Evolutionary conservation across 305 asterid genomes (phyloP).

Genomic region (Striga hermonthica): DNA sequence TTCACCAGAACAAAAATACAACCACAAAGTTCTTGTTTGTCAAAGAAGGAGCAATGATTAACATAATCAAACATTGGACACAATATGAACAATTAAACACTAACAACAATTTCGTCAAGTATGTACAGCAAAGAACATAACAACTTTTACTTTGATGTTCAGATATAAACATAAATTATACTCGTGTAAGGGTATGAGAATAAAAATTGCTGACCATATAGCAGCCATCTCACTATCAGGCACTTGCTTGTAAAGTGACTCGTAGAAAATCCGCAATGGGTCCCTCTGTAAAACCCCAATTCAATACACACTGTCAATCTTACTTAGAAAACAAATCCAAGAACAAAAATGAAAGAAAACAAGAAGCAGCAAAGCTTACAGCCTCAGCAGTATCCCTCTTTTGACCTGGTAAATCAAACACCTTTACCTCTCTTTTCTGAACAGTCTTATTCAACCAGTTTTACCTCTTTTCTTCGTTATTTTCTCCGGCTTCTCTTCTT

Average conservation of each 20-base stretch:
- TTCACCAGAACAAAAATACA: too few relatives aligned
- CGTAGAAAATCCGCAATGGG: slow-evolving; percentile 78
- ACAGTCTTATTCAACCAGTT: slow-evolving; percentile 32
- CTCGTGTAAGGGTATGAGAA: too few relatives aligned
- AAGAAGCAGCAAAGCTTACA: slow-evolving; percentile 37
- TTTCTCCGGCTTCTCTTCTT: slow-evolving; percentile 39
- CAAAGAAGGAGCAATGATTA: too few relatives aligned
- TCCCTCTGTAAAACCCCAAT: slow-evolving; percentile 55
- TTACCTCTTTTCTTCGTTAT: slow-evolving; percentile 46
- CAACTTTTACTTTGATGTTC: not conserved
- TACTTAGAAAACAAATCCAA: too few relatives aligned
- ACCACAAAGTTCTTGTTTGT: too few relatives aligned
- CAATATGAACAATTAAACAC: too few relatives aligned
- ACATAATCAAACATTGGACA: too few relatives aligned
- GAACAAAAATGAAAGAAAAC: not conserved
- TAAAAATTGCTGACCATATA: too few relatives aligned
- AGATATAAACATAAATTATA: too few relatives aligned
- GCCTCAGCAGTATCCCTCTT: slow-evolving; percentile 80
- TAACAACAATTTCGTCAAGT: not conserved
- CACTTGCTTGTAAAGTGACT: slow-evolving; percentile 63
- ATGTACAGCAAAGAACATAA: not conserved
- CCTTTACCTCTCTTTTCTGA: slow-evolving; percentile 64
- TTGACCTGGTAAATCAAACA: slow-evolving; percentile 79
- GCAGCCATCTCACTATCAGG: slow-evolving; percentile 88
- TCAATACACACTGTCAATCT: too few relatives aligned